phyloP scores from a whole-genome alignment of 2,329 filamentous ascomycete genomes.

The Sarocladium oryzae region DNA sequence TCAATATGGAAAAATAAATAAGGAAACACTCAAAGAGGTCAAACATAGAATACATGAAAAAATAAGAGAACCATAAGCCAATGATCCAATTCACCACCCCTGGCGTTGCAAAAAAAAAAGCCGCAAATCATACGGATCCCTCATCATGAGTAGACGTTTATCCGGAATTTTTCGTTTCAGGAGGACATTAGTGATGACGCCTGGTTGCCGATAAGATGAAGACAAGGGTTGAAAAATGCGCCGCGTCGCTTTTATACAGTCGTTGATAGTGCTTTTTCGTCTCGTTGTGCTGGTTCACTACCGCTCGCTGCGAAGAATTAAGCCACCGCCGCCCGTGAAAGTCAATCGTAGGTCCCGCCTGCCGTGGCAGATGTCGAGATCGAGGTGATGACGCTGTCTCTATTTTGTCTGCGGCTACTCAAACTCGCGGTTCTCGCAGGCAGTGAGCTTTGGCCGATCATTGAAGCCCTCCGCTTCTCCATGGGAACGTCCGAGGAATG shows the following conservation, averaged over 20 bases:
- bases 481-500: slow-evolving; percentile 17
- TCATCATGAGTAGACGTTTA: background rate
- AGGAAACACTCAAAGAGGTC: background rate
- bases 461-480: slow-evolving; percentile 17
- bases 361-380: slow-evolving; percentile 32
- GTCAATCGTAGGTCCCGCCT: slow-evolving; percentile 38
- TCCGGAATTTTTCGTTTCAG: background rate
- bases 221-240: background rate
- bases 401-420: slow-evolving; percentile 32
- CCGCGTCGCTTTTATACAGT: slow-evolving; percentile 7
- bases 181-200: background rate
- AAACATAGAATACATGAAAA: slow-evolving; percentile 7
- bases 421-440: slow-evolving; percentile 37
- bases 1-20: background rate
- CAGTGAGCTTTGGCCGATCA: slow-evolving; percentile 5
- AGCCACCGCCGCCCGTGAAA: background rate
- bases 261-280: background rate
- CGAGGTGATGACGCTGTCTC: slow-evolving; percentile 31
- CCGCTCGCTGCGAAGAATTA: background rate
- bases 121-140: background rate
- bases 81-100: background rate
- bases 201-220: background rate
- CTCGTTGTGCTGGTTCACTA: no score
- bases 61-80: background rate
- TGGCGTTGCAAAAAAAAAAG: background rate